Conservation (phyloP, 2,329 filamentous ascomycete species). For the Cercospora canescens region DNA sequence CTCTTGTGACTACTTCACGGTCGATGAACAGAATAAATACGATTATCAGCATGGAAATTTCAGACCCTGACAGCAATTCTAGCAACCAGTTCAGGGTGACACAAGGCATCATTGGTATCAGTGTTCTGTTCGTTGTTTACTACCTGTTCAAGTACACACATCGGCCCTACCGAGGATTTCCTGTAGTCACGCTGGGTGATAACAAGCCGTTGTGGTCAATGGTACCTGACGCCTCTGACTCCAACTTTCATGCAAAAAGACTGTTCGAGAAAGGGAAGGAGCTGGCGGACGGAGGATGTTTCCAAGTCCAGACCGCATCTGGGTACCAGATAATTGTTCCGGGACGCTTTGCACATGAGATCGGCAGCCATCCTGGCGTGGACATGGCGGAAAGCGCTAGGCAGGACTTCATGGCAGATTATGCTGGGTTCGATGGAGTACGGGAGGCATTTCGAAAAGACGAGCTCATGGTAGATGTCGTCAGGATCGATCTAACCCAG, state of each 20-base stretch:
- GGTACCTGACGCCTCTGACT: neutral
- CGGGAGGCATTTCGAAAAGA: conserved; percentile 11
- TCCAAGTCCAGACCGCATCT: conserved; percentile 20
- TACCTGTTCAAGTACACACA: neutral
- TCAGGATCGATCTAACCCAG: conserved; percentile 10
- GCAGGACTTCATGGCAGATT: conserved; percentile 7
- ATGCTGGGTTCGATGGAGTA: conserved; percentile 25
- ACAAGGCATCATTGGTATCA: neutral
- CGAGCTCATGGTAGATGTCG: conserved; percentile 16
- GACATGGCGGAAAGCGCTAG: conserved; percentile 13
- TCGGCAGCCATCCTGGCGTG: conserved; percentile 24
- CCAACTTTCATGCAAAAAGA: neutral
- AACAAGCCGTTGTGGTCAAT: neutral
- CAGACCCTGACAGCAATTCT: neutral
- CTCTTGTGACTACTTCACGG: too few relatives aligned
- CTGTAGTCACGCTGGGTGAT: neutral
- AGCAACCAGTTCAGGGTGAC: neutral
- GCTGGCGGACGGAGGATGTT: neutral
- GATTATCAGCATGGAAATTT: too few relatives aligned
- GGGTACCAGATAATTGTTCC: conserved; percentile 23
- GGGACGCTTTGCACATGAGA: conserved; percentile 16
- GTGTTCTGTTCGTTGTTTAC: neutral
- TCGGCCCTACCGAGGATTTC: neutral
- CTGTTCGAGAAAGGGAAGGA: neutral
- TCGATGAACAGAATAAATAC: too few relatives aligned